Conservation (phyloP, 2,329 filamentous ascomycete genomes). For the Cladosporium sp. region DNA sequence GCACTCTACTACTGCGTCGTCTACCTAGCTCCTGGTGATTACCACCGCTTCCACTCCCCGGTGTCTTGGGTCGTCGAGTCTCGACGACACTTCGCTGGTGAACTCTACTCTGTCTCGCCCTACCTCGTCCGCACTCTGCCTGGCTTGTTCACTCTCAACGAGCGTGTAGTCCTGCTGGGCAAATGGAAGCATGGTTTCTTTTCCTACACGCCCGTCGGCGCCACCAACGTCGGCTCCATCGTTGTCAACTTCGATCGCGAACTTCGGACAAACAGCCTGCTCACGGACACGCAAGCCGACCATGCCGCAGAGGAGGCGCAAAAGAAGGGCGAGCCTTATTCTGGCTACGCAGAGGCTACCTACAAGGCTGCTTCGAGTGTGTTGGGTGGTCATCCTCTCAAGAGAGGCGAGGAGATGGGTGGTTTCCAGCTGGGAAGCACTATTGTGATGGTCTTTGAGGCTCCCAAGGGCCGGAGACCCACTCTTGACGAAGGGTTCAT, state of each 20-base stretch:
- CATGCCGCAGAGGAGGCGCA: constrained; percentile 74
- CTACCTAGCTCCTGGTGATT: constrained; percentile 94
- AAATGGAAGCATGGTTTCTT: constrained; percentile 98
- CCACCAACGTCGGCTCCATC: constrained; percentile 95
- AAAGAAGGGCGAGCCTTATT: constrained; percentile 69
- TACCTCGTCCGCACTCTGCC: constrained; percentile 90
- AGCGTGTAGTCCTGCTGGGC: constrained; percentile 86
- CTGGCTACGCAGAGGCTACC: constrained; percentile 87
- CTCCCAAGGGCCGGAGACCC: constrained; percentile 58
- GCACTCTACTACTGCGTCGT: constrained; percentile 89
- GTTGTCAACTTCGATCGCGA: constrained; percentile 95
- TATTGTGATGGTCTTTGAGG: constrained; percentile 93
- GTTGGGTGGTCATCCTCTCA: constrained; percentile 74
- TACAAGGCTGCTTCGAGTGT: constrained; percentile 73
- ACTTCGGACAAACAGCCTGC: constrained; percentile 83
- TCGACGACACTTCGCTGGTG: constrained; percentile 93
- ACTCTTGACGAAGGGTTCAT: constrained; percentile 55
- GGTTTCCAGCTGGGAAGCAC: constrained; percentile 95
- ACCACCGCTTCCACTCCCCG: constrained; percentile 96
- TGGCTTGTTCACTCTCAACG: constrained; percentile 92
- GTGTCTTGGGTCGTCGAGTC: constrained; percentile 91
- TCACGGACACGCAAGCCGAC: constrained; percentile 88
- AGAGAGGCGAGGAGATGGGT: constrained; percentile 92
- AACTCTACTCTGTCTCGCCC: constrained; percentile 89
- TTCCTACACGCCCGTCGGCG: constrained; percentile 88